phyloP scores from a whole-genome alignment of 2,329 filamentous ascomycete species.

The Clonostachys chloroleuca region DNA sequence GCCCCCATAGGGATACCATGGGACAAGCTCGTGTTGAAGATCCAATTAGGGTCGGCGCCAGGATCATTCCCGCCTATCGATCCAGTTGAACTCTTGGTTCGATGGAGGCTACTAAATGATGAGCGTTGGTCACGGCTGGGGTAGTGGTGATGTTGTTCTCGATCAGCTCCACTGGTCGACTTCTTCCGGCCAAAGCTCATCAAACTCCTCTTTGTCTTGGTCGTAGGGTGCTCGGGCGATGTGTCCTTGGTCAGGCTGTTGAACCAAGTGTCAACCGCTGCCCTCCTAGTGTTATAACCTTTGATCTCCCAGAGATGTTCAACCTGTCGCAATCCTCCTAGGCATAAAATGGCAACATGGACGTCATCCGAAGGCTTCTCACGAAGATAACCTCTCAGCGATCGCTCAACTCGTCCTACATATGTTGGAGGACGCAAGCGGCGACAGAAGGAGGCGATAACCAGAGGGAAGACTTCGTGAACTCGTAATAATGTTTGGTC shows the following conservation, averaged over 20 bases:
- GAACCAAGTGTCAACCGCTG: slow-evolving; percentile 58
- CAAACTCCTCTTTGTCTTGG: slow-evolving; percentile 48
- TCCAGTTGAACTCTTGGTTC: slow-evolving; percentile 16
- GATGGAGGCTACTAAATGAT: slow-evolving; percentile 12
- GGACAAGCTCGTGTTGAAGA: slow-evolving; percentile 56
- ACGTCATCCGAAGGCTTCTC: slow-evolving; percentile 60
- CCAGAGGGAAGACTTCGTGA: slow-evolving; percentile 60
- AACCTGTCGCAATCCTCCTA: slow-evolving; percentile 59
- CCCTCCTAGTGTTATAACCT: slow-evolving; percentile 56
- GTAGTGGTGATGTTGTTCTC: background rate
- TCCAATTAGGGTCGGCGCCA: slow-evolving; percentile 28
- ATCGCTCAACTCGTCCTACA: slow-evolving; percentile 57
- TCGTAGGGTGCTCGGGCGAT: slow-evolving; percentile 25
- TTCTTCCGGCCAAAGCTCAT: slow-evolving; percentile 55
- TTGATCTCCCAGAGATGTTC: slow-evolving; percentile 63
- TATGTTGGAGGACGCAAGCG: slow-evolving; percentile 61
- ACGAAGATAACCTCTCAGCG: slow-evolving; percentile 58
- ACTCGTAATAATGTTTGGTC: slow-evolving; percentile 58
- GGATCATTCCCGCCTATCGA: slow-evolving; percentile 21
- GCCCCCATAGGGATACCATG: slow-evolving; percentile 60
- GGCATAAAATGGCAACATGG: slow-evolving; percentile 53
- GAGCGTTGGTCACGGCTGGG: slow-evolving; percentile 6
- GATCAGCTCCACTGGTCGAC: slow-evolving; percentile 27
- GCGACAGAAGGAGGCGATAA: slow-evolving; percentile 61
- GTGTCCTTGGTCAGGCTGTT: slow-evolving; percentile 40